Percentiles rank a stretch among this genome's conserved stretches.
Evolutionary conservation across 2,329 filamentous ascomycete genomes (phyloP).

Genomic region (Stagonosporopsis tanaceti): DNA sequence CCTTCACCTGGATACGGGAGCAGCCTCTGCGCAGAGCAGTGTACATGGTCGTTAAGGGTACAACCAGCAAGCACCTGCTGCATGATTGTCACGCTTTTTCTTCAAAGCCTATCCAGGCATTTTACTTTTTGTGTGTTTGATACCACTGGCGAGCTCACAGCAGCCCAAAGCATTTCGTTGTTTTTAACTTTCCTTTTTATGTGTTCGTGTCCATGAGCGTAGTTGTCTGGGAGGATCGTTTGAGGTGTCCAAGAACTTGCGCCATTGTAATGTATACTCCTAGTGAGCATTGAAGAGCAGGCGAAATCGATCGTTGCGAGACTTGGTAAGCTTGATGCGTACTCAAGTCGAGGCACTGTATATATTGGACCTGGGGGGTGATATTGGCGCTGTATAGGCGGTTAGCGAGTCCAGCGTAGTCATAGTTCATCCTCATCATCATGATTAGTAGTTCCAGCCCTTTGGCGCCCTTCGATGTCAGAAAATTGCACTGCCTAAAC

Average conservation of each 20-base stretch:
- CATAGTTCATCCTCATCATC: slow-evolving; percentile 8
- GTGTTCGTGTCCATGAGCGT: slow-evolving; percentile 12
- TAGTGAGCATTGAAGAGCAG: slow-evolving; percentile 10
- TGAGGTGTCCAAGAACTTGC: slow-evolving; percentile 2
- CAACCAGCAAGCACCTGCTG: not conserved
- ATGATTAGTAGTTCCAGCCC: slow-evolving; percentile 2
- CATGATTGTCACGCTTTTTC: slow-evolving; percentile 6
- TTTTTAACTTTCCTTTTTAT: slow-evolving; percentile 16
- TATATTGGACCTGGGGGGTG: slow-evolving; percentile 4
- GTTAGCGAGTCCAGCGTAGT: slow-evolving; percentile 2
- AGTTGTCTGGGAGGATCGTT: slow-evolving; percentile 12
- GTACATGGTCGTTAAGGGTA: slow-evolving; percentile 3
- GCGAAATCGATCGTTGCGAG: not conserved
- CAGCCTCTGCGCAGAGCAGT: not conserved
- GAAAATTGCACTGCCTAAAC: not conserved
- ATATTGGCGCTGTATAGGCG: not conserved
- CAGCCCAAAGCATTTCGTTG: slow-evolving; percentile 23
- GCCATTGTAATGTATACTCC: slow-evolving; percentile 24
- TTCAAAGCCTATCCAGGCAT: slow-evolving; percentile 6
- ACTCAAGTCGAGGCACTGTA: slow-evolving; percentile 4
- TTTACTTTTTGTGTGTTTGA: slow-evolving; percentile 22
- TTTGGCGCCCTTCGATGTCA: not conserved
- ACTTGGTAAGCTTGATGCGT: slow-evolving; percentile 16
- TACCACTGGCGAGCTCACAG: slow-evolving; percentile 23
- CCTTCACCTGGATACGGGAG: not conserved